Conservation (phyloP, 2,329 filamentous ascomycete genomes). For the Talaromyces sp. region DNA sequence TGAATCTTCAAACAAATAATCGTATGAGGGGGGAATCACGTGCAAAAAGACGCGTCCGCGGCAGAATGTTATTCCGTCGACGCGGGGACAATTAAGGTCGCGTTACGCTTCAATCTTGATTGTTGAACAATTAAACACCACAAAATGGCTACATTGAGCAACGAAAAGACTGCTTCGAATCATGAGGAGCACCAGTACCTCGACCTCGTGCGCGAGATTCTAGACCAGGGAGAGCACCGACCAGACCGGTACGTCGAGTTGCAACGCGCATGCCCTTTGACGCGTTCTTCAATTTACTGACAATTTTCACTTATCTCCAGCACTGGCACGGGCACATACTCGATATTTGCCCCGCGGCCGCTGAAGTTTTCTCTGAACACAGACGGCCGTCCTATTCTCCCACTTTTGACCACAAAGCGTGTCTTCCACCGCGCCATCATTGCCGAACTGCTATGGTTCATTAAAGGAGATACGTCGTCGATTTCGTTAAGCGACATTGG, state of each 20-base stretch:
- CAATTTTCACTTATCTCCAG: constrained; percentile 36
- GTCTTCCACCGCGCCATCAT: constrained; percentile 89
- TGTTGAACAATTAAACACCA: not conserved
- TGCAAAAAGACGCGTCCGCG: not conserved
- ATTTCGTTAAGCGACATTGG: constrained; percentile 69
- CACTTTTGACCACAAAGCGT: constrained; percentile 93
- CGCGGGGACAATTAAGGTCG: not conserved
- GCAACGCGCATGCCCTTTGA: not conserved
- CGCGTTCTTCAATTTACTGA: not conserved
- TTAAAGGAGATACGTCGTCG: constrained; percentile 77
- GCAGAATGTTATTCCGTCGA: not conserved
- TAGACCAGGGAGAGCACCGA: constrained; percentile 76
- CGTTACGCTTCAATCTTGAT: not conserved
- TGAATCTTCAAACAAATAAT: not conserved
- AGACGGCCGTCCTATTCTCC: constrained; percentile 61
- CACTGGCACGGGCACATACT: constrained; percentile 88
- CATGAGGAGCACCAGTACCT: constrained; percentile 96
- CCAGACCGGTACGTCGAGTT: constrained; percentile 63
- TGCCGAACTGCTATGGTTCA: constrained; percentile 93
- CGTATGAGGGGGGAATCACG: not conserved
- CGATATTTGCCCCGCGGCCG: constrained; percentile 80
- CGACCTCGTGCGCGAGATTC: constrained; percentile 77
- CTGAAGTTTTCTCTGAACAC: constrained; percentile 72
- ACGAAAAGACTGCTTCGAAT: not conserved
- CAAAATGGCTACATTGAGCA: not conserved